A percentile compares a stretch with the other conserved stretches of the same genome.
These are phyloP conservation scores for Fraxinus velutina DNA, from an alignment of 305 asterid genomes.

Conservation along the genomic window DNA sequence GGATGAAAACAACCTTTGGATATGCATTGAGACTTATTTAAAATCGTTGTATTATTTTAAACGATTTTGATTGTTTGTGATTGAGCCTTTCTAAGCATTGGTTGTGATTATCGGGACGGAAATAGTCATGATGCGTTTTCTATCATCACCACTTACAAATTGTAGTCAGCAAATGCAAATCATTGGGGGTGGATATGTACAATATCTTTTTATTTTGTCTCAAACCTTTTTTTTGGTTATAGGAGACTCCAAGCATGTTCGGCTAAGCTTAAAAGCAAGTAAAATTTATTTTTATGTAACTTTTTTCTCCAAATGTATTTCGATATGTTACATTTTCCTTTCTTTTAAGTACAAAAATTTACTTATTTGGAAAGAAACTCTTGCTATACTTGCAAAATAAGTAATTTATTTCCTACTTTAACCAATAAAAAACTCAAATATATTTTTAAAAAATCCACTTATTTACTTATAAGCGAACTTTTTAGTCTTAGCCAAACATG, in stretches of 20 bases:
- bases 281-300: background rate
- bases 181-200: background rate
- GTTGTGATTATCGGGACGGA: background rate
- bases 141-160: background rate
- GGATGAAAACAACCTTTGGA: background rate
- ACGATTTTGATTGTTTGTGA: background rate
- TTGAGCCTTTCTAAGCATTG: background rate
- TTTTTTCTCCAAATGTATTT: background rate
- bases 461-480: background rate
- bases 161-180: background rate
- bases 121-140: background rate
- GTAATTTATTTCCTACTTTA: background rate
- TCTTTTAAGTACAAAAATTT: background rate
- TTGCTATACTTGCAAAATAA: background rate
- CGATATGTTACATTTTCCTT: background rate
- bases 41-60: background rate
- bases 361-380: background rate
- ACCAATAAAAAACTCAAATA: background rate
- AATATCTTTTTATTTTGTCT: background rate
- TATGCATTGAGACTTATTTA: background rate
- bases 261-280: background rate
- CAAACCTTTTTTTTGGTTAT: background rate
- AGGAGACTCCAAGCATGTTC: background rate
- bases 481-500: background rate
- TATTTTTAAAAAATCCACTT: background rate